phyloP scores from a whole-genome alignment of 1,284 basidiomycete genomes.

The Trichosporon asahii region DNA sequence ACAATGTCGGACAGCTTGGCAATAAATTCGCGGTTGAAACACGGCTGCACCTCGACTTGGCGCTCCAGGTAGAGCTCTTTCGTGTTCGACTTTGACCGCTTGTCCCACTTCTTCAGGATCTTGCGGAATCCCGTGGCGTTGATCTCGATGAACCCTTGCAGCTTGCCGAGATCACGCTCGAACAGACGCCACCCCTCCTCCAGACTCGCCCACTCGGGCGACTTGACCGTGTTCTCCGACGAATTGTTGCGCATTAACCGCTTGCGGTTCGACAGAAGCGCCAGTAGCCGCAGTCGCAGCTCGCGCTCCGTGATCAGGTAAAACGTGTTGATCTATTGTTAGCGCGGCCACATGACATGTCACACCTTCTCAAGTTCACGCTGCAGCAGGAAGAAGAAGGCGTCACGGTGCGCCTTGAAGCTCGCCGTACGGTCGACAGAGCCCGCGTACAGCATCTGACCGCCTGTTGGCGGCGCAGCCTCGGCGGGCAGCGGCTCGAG shows the following conservation, averaged over 20 bases:
- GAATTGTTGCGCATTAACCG: conserved; percentile 47
- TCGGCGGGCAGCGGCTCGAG: conserved; percentile 49
- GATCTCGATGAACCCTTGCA: conserved; percentile 97
- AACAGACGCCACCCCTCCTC: conserved; percentile 94
- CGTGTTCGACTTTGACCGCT: conserved; percentile 86
- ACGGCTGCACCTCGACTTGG: conserved; percentile 97
- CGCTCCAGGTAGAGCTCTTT: conserved; percentile 95
- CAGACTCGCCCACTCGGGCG: conserved; percentile 86
- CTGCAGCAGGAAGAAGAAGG: conserved; percentile 99
- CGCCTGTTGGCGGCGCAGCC: conserved; percentile 44
- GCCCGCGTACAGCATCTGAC: conserved; percentile 24
- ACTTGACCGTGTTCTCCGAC: conserved; percentile 24
- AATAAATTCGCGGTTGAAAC: conserved; percentile 96
- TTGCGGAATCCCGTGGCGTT: conserved; percentile 97
- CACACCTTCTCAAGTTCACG: conserved; percentile 91
- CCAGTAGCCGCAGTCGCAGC: conserved; percentile 84
- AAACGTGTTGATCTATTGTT: conserved; percentile 91
- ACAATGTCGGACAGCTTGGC: conserved; percentile 94
- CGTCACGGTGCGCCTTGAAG: conserved; percentile 91
- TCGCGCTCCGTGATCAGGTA: conserved; percentile 98
- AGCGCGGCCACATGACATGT: neutral
- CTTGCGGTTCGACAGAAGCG: conserved; percentile 88
- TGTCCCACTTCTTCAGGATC: conserved; percentile 99
- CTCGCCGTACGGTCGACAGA: conserved; percentile 50
- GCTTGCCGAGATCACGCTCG: conserved; percentile 91